phyloP scores from a whole-genome alignment of 2,329 filamentous ascomycete species.

The Colletotrichum tamarilloi region DNA sequence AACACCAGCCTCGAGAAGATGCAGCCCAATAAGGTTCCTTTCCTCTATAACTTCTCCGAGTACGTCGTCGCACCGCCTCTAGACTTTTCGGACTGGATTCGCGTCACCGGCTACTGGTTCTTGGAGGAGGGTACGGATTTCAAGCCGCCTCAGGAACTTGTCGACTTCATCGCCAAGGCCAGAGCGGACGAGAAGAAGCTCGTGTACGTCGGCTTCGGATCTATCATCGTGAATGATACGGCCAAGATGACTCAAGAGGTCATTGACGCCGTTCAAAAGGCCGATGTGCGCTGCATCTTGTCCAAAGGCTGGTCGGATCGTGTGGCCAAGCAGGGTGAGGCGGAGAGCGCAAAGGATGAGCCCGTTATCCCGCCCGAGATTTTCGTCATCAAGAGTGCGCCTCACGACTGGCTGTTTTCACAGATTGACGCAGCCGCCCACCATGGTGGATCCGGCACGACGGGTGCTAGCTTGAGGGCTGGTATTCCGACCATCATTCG shows the following conservation, averaged over 20 bases:
- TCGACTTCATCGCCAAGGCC: conserved; percentile 85
- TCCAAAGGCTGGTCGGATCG: conserved; percentile 98
- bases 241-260: conserved; percentile 91
- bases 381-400: conserved; percentile 87
- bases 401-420: conserved; percentile 95
- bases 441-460: conserved; percentile 94
- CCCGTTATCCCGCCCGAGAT: conserved; percentile 82
- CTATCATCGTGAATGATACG: conserved; percentile 92
- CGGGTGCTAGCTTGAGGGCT: conserved; percentile 89
- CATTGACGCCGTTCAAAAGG: conserved; percentile 88
- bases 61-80: conserved; percentile 93
- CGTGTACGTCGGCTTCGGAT: conserved; percentile 97
- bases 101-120: conserved; percentile 98
- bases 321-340: conserved; percentile 43
- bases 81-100: conserved; percentile 98
- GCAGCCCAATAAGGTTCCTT: conserved; percentile 97
- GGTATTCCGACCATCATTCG: conserved; percentile 95
- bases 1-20: conserved; percentile 89
- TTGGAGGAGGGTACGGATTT: conserved; percentile 79
- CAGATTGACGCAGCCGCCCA: conserved; percentile 96
- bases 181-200: conserved; percentile 86
- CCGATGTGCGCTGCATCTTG: conserved; percentile 92
- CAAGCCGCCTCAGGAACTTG: conserved; percentile 79
- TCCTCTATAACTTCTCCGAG: conserved; percentile 96
- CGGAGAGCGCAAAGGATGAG: conserved; percentile 64